Evolutionary conservation across 495 filamentous ascomycete species (phyloP), one percentile per base, ranked within the genome.

Genomic region (Filosporella fistucella): DNA sequence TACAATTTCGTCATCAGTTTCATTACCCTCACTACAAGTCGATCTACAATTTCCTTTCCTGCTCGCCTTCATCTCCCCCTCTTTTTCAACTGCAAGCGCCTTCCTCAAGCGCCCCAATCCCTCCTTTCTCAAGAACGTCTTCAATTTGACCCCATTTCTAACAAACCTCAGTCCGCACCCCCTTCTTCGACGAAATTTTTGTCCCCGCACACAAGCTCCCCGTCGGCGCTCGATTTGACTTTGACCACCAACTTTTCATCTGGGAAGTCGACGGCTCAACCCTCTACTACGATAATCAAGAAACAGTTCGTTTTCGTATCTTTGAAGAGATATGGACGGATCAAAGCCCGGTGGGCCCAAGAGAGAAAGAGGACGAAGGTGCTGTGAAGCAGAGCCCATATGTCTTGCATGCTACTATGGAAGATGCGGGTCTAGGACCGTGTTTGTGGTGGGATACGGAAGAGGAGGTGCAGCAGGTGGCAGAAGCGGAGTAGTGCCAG

Each of bases 131-230:
- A 11, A 14, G 24, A 45, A n/a, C 16, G 23, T 35, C 10, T 5
- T 16, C 26, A 36, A 18, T 20, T 25, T 41, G 14, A 3, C 12
- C 18, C n/a, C n/a, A n/a, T n/a, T n/a, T n/a, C n/a, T n/a, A n/a
- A n/a, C n/a, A n/a, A n/a, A 20, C 25, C 26, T 29, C 43, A 89
- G 88, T 97, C 35, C 77, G 78, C 13, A 81, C 88, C 0, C 85
- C 90, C 42, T 98, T 98, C 61, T 96, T 95, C 58, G 82, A 88
- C 53, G 90, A 96, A 47, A 89, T 97, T 30, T 78, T 84, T 42
- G 78, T 96, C 2, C 88, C 90, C 0, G 73, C 74, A 2, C 65
- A 76, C 11, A 73, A 84, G 45, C 74, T 97, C 0, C 80, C 88
- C 26, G 78, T 86, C 16, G 77, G 75, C 36, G 25, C 14, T 24